A percentile compares a stretch with the other conserved stretches of the same genome.
phyloP scores from a whole-genome alignment of 495 filamentous ascomycete species.

The Clavariopsis aquatica region DNA sequence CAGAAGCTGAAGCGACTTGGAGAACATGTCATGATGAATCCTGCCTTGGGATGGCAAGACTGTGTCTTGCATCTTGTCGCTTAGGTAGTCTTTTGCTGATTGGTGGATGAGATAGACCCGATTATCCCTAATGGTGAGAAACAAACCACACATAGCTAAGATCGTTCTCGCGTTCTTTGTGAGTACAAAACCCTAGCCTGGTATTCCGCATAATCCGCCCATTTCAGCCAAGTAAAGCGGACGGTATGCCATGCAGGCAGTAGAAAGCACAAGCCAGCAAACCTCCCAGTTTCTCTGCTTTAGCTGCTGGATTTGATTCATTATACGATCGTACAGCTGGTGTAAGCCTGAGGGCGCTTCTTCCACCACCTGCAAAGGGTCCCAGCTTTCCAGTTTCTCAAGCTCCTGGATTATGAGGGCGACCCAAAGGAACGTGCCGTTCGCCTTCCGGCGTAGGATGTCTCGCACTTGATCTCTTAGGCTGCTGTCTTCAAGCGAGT shows the following conservation, averaged over 20 bases:
- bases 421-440: slow-evolving; percentile 46
- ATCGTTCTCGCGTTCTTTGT: not conserved
- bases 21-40: slow-evolving; percentile 37
- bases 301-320: slow-evolving; percentile 5
- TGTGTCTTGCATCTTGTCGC: slow-evolving; percentile 15
- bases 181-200: not conserved
- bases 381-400: not conserved
- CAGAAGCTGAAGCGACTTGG: slow-evolving; percentile 39
- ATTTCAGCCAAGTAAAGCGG: slow-evolving; percentile 1
- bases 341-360: slow-evolving; percentile 8
- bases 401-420: slow-evolving; percentile 34
- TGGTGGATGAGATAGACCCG: slow-evolving; percentile 18
- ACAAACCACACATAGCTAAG: slow-evolving; percentile 11
- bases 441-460: slow-evolving; percentile 37
- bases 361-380: slow-evolving; percentile 5
- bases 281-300: slow-evolving; percentile 10
- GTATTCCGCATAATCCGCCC: not conserved
- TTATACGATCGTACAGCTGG: slow-evolving; percentile 15
- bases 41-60: slow-evolving; percentile 28
- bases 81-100: slow-evolving; percentile 20
- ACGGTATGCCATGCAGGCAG: slow-evolving; percentile 6
- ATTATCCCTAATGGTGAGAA: slow-evolving; percentile 9
- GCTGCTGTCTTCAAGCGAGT: slow-evolving; percentile 5
- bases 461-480: slow-evolving; percentile 27
- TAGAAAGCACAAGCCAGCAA: slow-evolving; percentile 3